Evolutionary conservation across 202 grass and related monocot genomes (phyloP).

Genomic region (Saccharum hybrid): DNA sequence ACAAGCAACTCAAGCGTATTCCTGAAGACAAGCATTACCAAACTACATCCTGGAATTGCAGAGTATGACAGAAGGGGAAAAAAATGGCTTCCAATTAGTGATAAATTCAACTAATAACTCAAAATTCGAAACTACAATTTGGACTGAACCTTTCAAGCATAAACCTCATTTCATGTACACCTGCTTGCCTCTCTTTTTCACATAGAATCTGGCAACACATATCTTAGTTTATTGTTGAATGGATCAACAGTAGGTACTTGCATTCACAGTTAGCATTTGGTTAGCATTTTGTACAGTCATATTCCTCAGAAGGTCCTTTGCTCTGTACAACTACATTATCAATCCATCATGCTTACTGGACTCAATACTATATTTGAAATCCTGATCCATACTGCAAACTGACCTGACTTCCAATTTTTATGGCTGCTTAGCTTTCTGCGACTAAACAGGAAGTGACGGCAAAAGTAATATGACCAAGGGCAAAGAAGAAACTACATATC

Average conservation of each 20-base stretch:
- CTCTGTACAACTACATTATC: constrained; percentile 1
- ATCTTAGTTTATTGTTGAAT: constrained; percentile 18
- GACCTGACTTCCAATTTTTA: constrained; percentile 2
- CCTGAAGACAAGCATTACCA: constrained; percentile 59
- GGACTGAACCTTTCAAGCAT: constrained; percentile 8
- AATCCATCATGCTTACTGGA: neutral
- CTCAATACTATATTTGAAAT: constrained; percentile 18
- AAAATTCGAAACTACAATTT: constrained; percentile 11
- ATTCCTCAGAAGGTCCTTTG: constrained; percentile 1
- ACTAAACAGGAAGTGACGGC: neutral
- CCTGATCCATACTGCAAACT: neutral
- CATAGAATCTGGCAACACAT: constrained; percentile 2
- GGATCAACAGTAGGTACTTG: neutral
- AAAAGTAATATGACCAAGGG: constrained; percentile 11
- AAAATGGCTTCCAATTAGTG: constrained; percentile 16
- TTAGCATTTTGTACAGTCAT: constrained; percentile 4
- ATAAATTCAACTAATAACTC: constrained; percentile 16
- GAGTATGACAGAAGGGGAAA: constrained; percentile 15
- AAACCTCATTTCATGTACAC: constrained; percentile 16
- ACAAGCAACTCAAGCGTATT: constrained; percentile 46
- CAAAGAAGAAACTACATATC: constrained; percentile 24
- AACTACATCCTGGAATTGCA: constrained; percentile 55
- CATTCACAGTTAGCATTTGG: neutral
- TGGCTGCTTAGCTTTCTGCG: neutral
- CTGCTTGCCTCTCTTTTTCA: constrained; percentile 22